Percentiles rank a stretch among this genome's conserved stretches.
These are phyloP conservation scores for Wickerhamiella lipophila DNA, from an alignment of 805 yeast genomes.

Conservation along the genomic window DNA sequence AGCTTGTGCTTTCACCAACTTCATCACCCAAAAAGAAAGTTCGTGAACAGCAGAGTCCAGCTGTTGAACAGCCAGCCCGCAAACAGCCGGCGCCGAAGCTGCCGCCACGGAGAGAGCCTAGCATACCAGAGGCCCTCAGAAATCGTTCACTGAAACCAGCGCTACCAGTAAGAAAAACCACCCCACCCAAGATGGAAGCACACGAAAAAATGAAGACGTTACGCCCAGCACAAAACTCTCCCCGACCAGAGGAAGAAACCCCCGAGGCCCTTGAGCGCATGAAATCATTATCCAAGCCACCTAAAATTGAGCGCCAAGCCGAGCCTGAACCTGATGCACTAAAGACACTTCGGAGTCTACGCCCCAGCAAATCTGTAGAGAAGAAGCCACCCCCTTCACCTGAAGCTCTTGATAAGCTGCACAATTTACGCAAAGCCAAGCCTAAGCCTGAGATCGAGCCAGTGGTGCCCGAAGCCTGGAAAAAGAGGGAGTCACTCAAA, in stretches of 20 bases:
- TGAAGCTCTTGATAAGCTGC: conserved; percentile 6
- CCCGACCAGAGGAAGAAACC: not conserved
- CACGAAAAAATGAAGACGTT: not conserved
- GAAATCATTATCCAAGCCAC: not conserved
- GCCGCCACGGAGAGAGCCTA: conserved; percentile 3
- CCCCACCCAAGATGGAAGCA: conserved; percentile 7
- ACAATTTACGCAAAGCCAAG: conserved; percentile 5
- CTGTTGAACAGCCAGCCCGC: too few species aligned
- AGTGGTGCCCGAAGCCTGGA: not conserved
- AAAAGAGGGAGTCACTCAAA: not conserved
- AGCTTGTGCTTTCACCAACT: not conserved
- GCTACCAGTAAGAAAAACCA: not conserved
- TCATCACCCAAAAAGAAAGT: not conserved
- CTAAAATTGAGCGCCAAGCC: not conserved
- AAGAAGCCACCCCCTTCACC: conserved; percentile 8
- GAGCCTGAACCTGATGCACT: conserved; percentile 1
- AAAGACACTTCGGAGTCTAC: not conserved
- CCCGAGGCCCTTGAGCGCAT: conserved; percentile 9
- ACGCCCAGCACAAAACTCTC: not conserved
- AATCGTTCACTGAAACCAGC: conserved; percentile 5
- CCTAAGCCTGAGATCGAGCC: not conserved
- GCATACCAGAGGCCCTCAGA: conserved; percentile 3
- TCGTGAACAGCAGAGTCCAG: too few species aligned
- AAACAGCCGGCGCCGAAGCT: not conserved
- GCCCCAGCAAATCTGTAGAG: conserved; percentile 3